A percentile compares a stretch with the other conserved stretches of the same genome.
Conservation (phyloP, 129 eudicot species). For the Artemisia annua region DNA sequence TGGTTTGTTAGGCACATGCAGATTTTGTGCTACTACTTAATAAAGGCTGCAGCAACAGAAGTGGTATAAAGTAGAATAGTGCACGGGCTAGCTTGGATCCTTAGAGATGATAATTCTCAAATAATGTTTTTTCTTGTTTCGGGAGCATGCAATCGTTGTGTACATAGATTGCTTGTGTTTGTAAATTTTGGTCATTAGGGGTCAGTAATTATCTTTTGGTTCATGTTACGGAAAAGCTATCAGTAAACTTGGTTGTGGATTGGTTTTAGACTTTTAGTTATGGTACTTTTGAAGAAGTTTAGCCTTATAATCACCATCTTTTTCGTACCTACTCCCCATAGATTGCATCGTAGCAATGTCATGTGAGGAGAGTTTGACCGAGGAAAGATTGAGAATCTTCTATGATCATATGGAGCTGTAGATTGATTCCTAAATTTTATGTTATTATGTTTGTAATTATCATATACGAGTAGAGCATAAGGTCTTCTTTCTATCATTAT, state of each 20-base stretch:
- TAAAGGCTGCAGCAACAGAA: slow-evolving; percentile 20
- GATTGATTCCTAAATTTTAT: no score
- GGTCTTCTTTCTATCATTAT: no score
- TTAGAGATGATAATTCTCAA: slow-evolving; percentile 15
- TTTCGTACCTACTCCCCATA: not conserved
- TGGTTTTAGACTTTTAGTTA: no score
- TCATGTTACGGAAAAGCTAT: not conserved
- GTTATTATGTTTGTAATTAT: not conserved
- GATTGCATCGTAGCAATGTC: no score
- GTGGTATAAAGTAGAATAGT: slow-evolving; percentile 8
- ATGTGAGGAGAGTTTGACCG: not conserved
- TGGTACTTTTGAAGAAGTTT: not conserved
- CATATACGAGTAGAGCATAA: no score
- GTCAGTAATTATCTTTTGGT: slow-evolving; percentile 6
- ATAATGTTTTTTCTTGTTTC: not conserved
- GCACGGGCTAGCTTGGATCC: not conserved
- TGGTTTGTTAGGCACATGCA: slow-evolving; percentile 18
- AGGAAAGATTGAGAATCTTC: not conserved
- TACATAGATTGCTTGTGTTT: slow-evolving; percentile 17
- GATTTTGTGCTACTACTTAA: not conserved
- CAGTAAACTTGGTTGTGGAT: no score
- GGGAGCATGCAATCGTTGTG: not conserved
- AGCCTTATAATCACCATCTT: not conserved
- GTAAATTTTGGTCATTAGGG: slow-evolving; percentile 11
- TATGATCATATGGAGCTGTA: not conserved